Evolutionary conservation across 176 grass and related monocot genomes (phyloP), one percentile per base, ranked within the genome.

Genomic region (Rhynchospora tenuis): DNA sequence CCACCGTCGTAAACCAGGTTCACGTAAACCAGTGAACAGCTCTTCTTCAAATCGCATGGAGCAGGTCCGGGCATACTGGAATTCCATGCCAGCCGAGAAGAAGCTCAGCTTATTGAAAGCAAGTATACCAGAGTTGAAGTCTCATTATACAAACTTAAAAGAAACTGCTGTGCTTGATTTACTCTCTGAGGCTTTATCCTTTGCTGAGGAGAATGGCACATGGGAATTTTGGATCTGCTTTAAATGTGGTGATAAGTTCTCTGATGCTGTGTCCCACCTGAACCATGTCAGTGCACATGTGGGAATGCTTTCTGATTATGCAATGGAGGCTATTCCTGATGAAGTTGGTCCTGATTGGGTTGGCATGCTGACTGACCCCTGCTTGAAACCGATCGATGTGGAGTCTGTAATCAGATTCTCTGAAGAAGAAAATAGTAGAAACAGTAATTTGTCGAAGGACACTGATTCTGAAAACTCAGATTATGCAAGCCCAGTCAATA

Each of bases 151-250:
- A 68, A 47, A 54, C 63, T 75, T 46, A 43, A 82, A 79, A 65
- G 83, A 86, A 59, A 73, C 0, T 54, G 29, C 33, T 7, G 86
- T 82, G 28, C 19, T 84, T 23, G 85, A 67, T 6, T 52, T 90
- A 68, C 81, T 99, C 45, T 74, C 88, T 24, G 91, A 95, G 59
- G 86, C 80, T n/a, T 47, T 95, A 46, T 48, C 55, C 4, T 93
- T 99, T 69, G 58, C 76, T 24, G 42, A 63, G 46, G 62, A 57
- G 22, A 88, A 42, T 59, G 78, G 85, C 58, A 87, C 87, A 1
- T 95, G 93, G 96, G 86, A 93, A 69, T 95, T 93, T 71, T 92
- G 89, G 91, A 22, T 62, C 42, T 99, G 96, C 83, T 81, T 77
- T 62, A 79, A 72, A 27, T 99, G 96, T 33, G 76, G 78, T 7